Percentiles rank a stretch among this genome's conserved stretches.
These are phyloP conservation scores for Jatropha multifida DNA, from an alignment of 441 rosid species.

Conservation along the genomic window DNA sequence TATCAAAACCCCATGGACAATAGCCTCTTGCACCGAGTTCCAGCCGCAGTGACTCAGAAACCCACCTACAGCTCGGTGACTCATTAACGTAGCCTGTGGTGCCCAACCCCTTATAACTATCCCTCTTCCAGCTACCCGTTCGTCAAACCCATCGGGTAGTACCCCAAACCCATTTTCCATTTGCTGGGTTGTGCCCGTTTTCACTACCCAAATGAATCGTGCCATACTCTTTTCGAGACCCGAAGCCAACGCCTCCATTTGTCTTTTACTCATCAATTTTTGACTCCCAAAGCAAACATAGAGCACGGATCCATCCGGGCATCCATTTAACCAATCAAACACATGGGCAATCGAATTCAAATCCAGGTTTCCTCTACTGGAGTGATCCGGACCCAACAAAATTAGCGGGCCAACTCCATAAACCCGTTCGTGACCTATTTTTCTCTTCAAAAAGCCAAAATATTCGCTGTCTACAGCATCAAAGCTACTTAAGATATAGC, in stretches of 20 bases:
- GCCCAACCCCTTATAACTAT: constrained; percentile 47
- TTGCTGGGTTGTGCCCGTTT: constrained; percentile 26
- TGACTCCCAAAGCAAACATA: constrained; percentile 64
- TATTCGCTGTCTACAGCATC: constrained; percentile 40
- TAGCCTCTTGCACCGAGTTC: constrained; percentile 53
- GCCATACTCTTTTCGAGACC: constrained; percentile 46
- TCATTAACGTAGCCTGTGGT: constrained; percentile 47
- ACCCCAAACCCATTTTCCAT: constrained; percentile 24
- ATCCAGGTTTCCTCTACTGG: neutral
- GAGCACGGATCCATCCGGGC: constrained; percentile 48
- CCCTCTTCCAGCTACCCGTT: constrained; percentile 37
- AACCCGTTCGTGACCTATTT: constrained; percentile 36
- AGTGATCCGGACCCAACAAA: constrained; percentile 29
- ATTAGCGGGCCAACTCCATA: constrained; percentile 49
- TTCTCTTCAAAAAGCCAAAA: constrained; percentile 29
- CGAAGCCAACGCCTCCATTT: constrained; percentile 44
- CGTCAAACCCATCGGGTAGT: constrained; percentile 45
- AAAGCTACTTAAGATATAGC: constrained; percentile 44
- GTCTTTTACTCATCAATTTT: constrained; percentile 34
- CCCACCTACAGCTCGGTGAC: constrained; percentile 51
- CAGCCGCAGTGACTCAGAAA: constrained; percentile 68
- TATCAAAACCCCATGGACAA: constrained; percentile 41
- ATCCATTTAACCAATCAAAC: constrained; percentile 46
- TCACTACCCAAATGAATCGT: constrained; percentile 54
- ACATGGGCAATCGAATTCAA: constrained; percentile 9